These are phyloP conservation scores for Rhodamnia rubescens DNA, from an alignment of 345 rosid genomes.

Conservation along the genomic window DNA sequence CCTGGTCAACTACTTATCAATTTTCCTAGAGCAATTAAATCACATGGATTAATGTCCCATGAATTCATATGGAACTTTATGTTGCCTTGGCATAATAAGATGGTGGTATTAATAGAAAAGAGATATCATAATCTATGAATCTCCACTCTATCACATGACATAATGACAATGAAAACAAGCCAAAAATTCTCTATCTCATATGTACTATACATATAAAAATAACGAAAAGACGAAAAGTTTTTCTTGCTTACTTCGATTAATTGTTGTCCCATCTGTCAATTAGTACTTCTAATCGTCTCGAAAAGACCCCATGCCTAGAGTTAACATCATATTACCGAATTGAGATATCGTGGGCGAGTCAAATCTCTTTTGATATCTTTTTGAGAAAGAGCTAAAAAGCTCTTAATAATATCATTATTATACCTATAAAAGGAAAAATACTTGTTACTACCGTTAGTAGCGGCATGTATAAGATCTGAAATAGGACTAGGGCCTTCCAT, in stretches of 20 bases:
- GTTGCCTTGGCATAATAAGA: neutral
- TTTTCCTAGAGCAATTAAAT: neutral
- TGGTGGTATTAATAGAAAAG: neutral
- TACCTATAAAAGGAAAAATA: neutral
- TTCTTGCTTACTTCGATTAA: neutral
- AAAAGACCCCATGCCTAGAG: neutral
- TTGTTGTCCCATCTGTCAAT: neutral
- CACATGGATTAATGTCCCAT: neutral
- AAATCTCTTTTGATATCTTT: neutral
- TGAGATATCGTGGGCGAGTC: neutral
- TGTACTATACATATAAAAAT: neutral
- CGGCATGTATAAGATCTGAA: neutral
- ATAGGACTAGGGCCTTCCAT: slow-evolving; percentile 1
- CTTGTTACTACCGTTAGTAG: neutral
- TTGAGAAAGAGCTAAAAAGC: neutral
- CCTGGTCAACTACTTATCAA: neutral
- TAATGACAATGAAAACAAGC: neutral
- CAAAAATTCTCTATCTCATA: neutral
- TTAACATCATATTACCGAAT: neutral
- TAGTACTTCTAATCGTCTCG: neutral
- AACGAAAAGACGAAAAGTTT: neutral
- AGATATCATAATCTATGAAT: neutral
- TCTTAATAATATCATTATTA: neutral
- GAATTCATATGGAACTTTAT: neutral
- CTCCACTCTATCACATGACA: neutral